A percentile compares a stretch with the other conserved stretches of the same genome.
These are phyloP conservation scores for Globisporangium uncinulatum DNA, from an alignment of 352 stramenopile species.

Conservation along the genomic window DNA sequence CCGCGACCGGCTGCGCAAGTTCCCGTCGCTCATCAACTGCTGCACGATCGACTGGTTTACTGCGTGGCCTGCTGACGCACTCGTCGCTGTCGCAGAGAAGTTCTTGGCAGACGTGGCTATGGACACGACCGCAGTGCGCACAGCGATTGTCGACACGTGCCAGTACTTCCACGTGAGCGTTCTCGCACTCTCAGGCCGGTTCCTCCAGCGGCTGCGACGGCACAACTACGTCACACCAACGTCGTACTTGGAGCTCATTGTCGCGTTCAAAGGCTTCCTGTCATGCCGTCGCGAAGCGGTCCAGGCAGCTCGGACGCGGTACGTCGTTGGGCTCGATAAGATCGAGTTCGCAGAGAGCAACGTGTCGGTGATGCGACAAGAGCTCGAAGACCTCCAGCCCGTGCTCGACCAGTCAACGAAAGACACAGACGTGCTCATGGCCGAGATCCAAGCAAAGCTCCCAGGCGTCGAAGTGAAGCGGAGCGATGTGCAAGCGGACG, in stretches of 20 bases:
- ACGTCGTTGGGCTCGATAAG: constrained; percentile 91
- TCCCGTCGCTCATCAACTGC: constrained; percentile 95
- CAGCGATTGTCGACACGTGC: constrained; percentile 87
- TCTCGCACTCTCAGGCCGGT: constrained; percentile 80
- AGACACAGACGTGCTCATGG: constrained; percentile 92
- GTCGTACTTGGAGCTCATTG: constrained; percentile 93
- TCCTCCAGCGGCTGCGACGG: constrained; percentile 74
- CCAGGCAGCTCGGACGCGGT: constrained; percentile 75
- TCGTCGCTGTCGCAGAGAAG: constrained; percentile 91
- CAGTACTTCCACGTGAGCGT: constrained; percentile 92
- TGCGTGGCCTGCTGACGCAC: constrained; percentile 89
- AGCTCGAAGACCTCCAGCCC: constrained; percentile 92
- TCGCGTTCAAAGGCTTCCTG: constrained; percentile 91
- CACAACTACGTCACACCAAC: constrained; percentile 96
- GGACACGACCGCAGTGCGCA: constrained; percentile 61
- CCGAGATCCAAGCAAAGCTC: constrained; percentile 91
- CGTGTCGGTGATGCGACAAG: constrained; percentile 92
- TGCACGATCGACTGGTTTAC: constrained; percentile 98
- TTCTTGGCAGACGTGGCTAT: constrained; percentile 91
- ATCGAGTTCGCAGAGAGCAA: constrained; percentile 92
- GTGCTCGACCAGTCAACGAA: constrained; percentile 89
- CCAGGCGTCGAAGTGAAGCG: constrained; percentile 82
- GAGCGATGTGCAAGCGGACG: constrained; percentile 71
- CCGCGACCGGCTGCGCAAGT: constrained; percentile 90
- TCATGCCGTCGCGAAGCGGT: constrained; percentile 80